Base-by-base conservation (phyloP, 2,329 filamentous ascomycete species). In the Neopestalotiopsis clavispora region DNA sequence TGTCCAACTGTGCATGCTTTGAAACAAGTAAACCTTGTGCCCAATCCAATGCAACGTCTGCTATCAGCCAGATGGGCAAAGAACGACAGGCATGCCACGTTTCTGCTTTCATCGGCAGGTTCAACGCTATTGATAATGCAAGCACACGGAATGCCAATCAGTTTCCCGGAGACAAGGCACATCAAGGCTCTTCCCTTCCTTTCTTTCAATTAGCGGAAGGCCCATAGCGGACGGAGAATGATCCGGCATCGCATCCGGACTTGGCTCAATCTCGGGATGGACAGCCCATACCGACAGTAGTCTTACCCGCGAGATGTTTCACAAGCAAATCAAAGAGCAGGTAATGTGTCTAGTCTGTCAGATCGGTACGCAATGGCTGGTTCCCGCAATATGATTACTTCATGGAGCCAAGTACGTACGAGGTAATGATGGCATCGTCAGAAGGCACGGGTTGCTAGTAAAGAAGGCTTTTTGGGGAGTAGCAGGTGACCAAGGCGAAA, bases 41-140 rank as follows among this genome's bases (percentile, higher is more conserved):
- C 57, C 58, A 30, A 17, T 30, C 59, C 59, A 62, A 40, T 62
- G 59, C 32, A 38, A 62, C 59, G 34, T 38, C 30, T 32, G 32
- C 59, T 62, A 62, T 40, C 59, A 34, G 20, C n/a, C 5, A n/a
- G 30, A 9, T 6, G 45, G 45, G 45, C 23, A 7, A 9, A 52
- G n/a, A 52, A 17, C 45, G n/a, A 62, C 59, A 62, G 34, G 59
- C 59, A 62, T 62, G 59, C 59, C 59, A 62, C 32, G 59, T 62
- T 62, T 20, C n/a, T 40, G 23, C 10, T 59, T 14, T 59, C 23
- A 30, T 59, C 17, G 13, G 5, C 49, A 28, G 30, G 28, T 5
- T 20, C n/a, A 20, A 20, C 57, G 57, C 30, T 59, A 30, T 28
- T 28, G 30, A 59, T 23, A 4, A 59, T 12, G 4, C 57, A 40